Evolutionary conservation across 1,284 basidiomycete species (phyloP).

Genomic region (Exobasidium rhododendri): DNA sequence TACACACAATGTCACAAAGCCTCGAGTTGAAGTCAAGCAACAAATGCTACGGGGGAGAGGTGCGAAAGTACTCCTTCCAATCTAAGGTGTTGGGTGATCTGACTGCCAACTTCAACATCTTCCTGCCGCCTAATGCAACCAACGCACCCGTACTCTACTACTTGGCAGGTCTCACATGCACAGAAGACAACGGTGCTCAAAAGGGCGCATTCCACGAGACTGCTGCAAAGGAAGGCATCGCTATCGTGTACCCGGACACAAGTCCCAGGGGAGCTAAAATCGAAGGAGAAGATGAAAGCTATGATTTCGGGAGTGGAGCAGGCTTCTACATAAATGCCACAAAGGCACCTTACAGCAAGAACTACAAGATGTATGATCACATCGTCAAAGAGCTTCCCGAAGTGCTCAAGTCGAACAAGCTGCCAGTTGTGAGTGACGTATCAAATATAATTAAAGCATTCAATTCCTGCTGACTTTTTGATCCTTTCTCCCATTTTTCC

Average conservation of each 20-base stretch:
- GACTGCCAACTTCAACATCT: conserved; percentile 81
- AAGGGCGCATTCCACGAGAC: conserved; percentile 47
- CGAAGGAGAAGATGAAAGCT: conserved; percentile 73
- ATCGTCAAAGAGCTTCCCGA: conserved; percentile 39
- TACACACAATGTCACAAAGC: conserved; percentile 2
- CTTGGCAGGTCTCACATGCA: conserved; percentile 90
- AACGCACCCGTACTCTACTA: conserved; percentile 79
- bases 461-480: background rate
- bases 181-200: conserved; percentile 77
- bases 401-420: conserved; percentile 21
- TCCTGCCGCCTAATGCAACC: conserved; percentile 68
- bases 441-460: background rate
- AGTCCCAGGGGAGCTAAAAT: conserved; percentile 88
- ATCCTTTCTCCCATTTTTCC: background rate
- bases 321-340: conserved; percentile 54
- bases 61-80: conserved; percentile 47
- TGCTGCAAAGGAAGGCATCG: conserved; percentile 62
- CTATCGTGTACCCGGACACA: conserved; percentile 92
- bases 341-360: conserved; percentile 38
- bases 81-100: conserved; percentile 74
- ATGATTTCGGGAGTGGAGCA: conserved; percentile 61
- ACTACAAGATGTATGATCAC: conserved; percentile 51
- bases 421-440: conserved; percentile 31
- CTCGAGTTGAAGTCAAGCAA: conserved; percentile 13
- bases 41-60: conserved; percentile 22